Evolutionary conservation across 2,329 filamentous ascomycete species (phyloP).

Genomic region (Exophiala spinifera): DNA sequence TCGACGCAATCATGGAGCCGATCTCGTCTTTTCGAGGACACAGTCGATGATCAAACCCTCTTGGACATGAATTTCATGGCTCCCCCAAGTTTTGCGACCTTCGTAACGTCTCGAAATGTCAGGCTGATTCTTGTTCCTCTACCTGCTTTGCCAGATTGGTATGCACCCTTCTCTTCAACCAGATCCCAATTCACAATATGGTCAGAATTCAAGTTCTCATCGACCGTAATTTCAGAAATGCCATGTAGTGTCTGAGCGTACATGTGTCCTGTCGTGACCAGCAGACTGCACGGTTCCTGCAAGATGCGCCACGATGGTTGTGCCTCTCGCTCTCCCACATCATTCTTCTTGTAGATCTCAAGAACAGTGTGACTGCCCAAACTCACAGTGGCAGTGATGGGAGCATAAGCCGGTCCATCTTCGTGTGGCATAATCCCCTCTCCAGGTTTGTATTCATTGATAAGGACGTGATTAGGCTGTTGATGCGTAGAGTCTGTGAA

Average conservation of each 20-base stretch:
- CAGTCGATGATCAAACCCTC: neutral
- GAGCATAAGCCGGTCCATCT: conserved; percentile 83
- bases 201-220: conserved; percentile 56
- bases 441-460: conserved; percentile 86
- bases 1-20: neutral
- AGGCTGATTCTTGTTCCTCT: conserved; percentile 57
- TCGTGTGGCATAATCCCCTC: conserved; percentile 98
- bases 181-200: conserved; percentile 58
- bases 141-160: conserved; percentile 43
- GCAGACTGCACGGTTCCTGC: conserved; percentile 75
- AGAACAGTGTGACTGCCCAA: conserved; percentile 74
- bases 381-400: conserved; percentile 87
- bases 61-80: conserved; percentile 29
- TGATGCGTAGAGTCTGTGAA: conserved; percentile 67
- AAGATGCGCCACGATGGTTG: conserved; percentile 58
- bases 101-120: conserved; percentile 78
- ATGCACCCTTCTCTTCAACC: conserved; percentile 43
- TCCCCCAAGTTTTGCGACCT: conserved; percentile 69
- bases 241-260: conserved; percentile 61
- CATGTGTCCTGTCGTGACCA: conserved; percentile 54
- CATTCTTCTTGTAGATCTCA: conserved; percentile 64
- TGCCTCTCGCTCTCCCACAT: conserved; percentile 23
- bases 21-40: neutral
- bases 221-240: conserved; percentile 55
- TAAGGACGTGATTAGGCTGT: conserved; percentile 81